Evolutionary conservation across 2,329 filamentous ascomycete genomes (phyloP), one percentile per base, ranked within the genome.

Genomic region (Calonectria pseudoturangicola): DNA sequence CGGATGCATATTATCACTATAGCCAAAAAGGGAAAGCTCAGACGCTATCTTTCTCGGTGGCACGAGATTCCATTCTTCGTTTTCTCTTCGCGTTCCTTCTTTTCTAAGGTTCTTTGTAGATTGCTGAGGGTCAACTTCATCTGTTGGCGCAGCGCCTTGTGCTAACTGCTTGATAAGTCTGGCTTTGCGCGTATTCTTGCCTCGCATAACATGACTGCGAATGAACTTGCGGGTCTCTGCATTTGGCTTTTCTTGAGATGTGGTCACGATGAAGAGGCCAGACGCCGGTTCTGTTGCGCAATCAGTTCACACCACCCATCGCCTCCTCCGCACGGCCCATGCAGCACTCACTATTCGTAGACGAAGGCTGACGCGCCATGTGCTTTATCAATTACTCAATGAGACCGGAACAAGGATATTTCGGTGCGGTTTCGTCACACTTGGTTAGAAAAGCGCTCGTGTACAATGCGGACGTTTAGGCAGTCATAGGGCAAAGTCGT

Each of bases 191-290:
- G 70, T 75, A 36, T 81, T 81, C 62, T 80, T 80, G 3, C 77
- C 79, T 16, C 78, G 77, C 79, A 81, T 81, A 12, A 80, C 79
- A 79, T 81, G 77, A 70, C 79, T 79, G 48, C 79, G 79, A 47
- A 81, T 81, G 18, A 75, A 58, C 62, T 73, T 76, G 62, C 78
- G 78, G 3, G 77, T 80, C 9, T 47, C 72, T 56, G 64, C 39
- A 30, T 74, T 68, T 7, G 78, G 76, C 66, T 80, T 77, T 8
- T 74, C 73, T 54, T 76, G 69, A 3, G 78, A 67, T 2, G 77
- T 77, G 50, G 71, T 65, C 27, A 79, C 70, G 50, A 81, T 79
- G 47, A 73, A 75, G 30, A 47, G 60, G 2, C 43, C 51, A 18
- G 71, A 48, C 18, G 45, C 36, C 13, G 51, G 28, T 25, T 33